Conservation (phyloP, 2,329 filamentous ascomycete genomes). For the Botrytis galanthina region DNA sequence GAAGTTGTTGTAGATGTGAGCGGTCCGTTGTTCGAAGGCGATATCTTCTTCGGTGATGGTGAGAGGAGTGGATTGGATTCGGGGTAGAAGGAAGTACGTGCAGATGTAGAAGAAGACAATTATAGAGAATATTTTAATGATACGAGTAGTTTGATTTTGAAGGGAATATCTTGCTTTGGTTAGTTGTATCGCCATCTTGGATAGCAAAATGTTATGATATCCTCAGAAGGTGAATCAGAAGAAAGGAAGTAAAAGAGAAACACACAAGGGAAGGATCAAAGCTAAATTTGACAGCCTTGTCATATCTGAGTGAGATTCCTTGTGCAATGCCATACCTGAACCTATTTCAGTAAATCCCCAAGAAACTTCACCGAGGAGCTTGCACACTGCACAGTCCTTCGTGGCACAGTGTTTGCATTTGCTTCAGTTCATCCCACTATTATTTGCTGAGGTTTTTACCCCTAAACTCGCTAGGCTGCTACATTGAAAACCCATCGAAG, state of each 20-base stretch:
- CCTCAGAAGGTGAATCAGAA: background rate
- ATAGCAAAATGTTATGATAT: background rate
- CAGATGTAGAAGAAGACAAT: background rate
- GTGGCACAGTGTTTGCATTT: background rate
- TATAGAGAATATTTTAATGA: background rate
- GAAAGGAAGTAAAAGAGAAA: background rate
- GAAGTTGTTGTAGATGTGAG: background rate
- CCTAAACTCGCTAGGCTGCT: background rate
- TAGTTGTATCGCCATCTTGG: conserved; percentile 6
- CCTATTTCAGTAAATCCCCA: background rate
- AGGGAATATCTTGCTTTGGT: background rate
- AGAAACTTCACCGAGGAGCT: background rate
- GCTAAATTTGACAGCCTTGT: background rate
- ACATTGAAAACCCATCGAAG: background rate
- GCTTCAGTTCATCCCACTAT: too few relatives aligned
- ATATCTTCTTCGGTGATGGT: conserved; percentile 18
- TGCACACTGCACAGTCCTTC: background rate
- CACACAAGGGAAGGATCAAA: background rate
- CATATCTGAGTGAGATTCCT: background rate
- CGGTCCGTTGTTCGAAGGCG: conserved; percentile 8
- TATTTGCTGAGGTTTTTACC: background rate
- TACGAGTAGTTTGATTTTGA: conserved; percentile 1
- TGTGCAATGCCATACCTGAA: background rate
- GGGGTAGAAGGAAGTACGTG: conserved; percentile 8
- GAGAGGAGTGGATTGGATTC: background rate